Evolutionary conservation across 1,284 basidiomycete genomes (phyloP), one percentile per base, ranked within the genome.

Genomic region (Vanrija humicola): DNA sequence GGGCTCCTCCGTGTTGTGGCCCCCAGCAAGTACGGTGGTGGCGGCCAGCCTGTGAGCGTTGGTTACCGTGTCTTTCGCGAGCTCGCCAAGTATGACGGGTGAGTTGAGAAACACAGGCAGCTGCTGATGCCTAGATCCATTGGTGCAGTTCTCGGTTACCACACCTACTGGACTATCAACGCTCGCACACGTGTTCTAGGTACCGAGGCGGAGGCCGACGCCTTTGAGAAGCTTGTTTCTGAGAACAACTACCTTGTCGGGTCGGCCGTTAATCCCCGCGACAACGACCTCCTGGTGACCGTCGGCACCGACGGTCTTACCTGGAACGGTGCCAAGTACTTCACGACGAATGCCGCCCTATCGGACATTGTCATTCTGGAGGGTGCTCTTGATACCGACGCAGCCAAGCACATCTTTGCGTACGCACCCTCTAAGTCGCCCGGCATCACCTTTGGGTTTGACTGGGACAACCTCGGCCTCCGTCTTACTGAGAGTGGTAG

Each of bases 391-490:
- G 26, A 46, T 14, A 12, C 39, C 23, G 21, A 28, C 16, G 29
- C 56, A 2, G 52, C 52, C 4, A 46, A 57, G 26, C 72, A 70
- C 51, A 64, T 74, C 25, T 74, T 74, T 54, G 72, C 68, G 1
- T 53, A 67, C 21, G 69, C 68, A 8, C 54, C 53, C 9, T 60
- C 65, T 59, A 48, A 65, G 59, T 64, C 69, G 64, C 47, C 64
- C 57, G 58, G 72, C 10, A 71, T 75, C 63, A 54, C 52, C 12
- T 75, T 72, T 46, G 67, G 68, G 9, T 69, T 73, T 51, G 69
- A 75, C 53, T 75, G 73, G 73, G 70, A 73, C 58, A 70, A 67
- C 5, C 60, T 75, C n/a, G 73, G 73, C n/a, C 67, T 73, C 64
- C 64, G 72, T 18, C 69, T 66, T 29, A 72, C 72, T 0, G 67